phyloP scores from a whole-genome alignment of 2,329 filamentous ascomycete species.

The Aspergillus pseudoviridinutans region DNA sequence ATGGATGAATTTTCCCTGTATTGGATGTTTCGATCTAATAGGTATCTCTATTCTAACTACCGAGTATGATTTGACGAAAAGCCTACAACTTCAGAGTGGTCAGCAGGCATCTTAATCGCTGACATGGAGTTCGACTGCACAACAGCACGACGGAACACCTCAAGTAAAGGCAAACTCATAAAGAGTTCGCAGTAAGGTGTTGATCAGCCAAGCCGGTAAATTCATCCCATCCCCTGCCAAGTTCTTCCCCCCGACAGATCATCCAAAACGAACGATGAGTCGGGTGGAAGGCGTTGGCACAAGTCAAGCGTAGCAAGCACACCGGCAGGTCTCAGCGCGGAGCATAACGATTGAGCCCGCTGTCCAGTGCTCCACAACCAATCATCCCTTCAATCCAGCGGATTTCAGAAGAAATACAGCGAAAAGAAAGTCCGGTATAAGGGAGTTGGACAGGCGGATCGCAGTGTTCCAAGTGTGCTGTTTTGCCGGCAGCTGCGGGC shows the following conservation, averaged over 20 bases:
- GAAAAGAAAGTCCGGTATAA: constrained; percentile 41
- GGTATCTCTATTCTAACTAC: not conserved
- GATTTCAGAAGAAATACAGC: constrained; percentile 10
- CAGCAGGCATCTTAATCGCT: not conserved
- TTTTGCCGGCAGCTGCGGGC: constrained; percentile 19
- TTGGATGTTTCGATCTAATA: not conserved
- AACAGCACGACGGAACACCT: constrained; percentile 3
- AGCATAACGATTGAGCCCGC: constrained; percentile 23
- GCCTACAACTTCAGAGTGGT: not conserved
- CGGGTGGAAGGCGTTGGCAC: constrained; percentile 27
- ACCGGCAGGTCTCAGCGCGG: constrained; percentile 14
- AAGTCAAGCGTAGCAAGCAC: constrained; percentile 31
- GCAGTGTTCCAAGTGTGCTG: constrained; percentile 17
- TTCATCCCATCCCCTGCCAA: constrained; percentile 42
- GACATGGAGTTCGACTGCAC: not conserved
- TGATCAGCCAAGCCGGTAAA: constrained; percentile 41
- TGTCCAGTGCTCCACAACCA: constrained; percentile 40
- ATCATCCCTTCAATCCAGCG: constrained; percentile 31
- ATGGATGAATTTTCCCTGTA: not conserved
- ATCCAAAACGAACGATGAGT: constrained; percentile 37
- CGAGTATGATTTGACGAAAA: not conserved
- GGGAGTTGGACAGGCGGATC: constrained; percentile 35
- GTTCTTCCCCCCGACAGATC: constrained; percentile 24
- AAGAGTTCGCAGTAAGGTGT: constrained; percentile 1
- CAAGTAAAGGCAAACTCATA: constrained; percentile 10